Evolutionary conservation across 257 asterid species (phyloP).

Genomic region (Striga asiatica): DNA sequence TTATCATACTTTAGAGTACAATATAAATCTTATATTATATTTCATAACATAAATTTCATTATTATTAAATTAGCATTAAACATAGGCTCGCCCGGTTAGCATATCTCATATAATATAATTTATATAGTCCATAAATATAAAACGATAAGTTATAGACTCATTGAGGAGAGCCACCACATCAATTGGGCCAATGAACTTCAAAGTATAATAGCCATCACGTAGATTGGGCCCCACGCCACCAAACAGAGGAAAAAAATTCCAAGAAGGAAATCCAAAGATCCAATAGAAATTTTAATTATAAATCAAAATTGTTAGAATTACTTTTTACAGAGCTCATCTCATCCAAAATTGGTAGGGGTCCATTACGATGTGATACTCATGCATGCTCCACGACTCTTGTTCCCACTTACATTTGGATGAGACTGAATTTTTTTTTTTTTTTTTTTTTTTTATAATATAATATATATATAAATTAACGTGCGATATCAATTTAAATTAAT

Average conservation of each 20-base stretch:
- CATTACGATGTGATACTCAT: conserved; percentile 35
- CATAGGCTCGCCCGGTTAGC: too few species aligned
- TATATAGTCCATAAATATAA: too few species aligned
- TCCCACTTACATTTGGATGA: conserved; percentile 17
- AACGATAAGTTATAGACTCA: too few species aligned
- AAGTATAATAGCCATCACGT: background rate
- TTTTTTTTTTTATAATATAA: too few species aligned
- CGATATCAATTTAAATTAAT: too few species aligned
- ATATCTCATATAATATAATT: too few species aligned
- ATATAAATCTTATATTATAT: too few species aligned
- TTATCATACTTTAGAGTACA: too few species aligned
- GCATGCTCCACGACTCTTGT: conserved; percentile 25
- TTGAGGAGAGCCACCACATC: background rate
- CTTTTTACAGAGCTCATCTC: background rate
- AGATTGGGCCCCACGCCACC: conserved; percentile 11
- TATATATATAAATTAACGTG: too few species aligned
- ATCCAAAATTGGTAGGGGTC: conserved; percentile 33
- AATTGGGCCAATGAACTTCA: background rate
- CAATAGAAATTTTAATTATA: background rate
- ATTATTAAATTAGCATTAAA: too few species aligned
- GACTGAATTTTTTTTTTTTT: background rate
- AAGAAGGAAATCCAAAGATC: background rate
- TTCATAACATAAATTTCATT: too few species aligned
- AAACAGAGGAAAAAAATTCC: background rate
- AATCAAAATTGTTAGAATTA: background rate